Evolutionary conservation across 306 rosid species (phyloP), one percentile per base, ranked within the genome.

Genomic region (Nissolia schottii): DNA sequence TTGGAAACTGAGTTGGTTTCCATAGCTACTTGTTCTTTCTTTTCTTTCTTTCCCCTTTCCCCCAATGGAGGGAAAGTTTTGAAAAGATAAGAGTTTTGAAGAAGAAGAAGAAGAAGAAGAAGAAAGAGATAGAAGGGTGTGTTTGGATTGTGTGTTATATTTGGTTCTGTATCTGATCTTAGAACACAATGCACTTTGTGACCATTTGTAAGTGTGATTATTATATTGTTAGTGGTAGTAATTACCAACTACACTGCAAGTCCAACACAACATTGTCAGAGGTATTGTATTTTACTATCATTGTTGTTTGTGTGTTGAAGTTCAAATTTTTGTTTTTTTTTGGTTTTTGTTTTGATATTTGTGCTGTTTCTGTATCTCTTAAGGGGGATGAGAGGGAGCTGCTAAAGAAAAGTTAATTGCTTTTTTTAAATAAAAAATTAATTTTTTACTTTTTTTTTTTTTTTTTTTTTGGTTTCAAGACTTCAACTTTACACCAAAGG

Each of bases 1-100:
- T 86, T 89, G 91, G 96, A 84, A 86, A 83, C 88, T 20, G 93
- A 91, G 89, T 9, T 67, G 79, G 86, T 81, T 87, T 77, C 93
- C 99, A 95, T 90, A 13, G 82, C 84, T n/a, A n/a, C n/a, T 70
- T 71, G 12, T 34, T 34, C 40, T 45, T n/a, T n/a, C 35, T 38
- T 19, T 43, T 9, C 50, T 54, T 2, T 10, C 19, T 28, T 3
- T 55, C 38, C 58, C 13, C 16, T 20, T 19, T 50, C 18, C 14
- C 64, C 6, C 9, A 75, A 48, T 70, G 78, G 80, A 82, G 80
- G 80, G 83, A 82, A 64, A 74, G 64, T 78, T 74, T 82, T 48
- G 49, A 32, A 64, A 63, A 35, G 67, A 32, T 27, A 53, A 64
- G 13, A 12, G 19, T 45, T 6, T 4, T 43, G 3, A 23, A 25